phyloP scores from a whole-genome alignment of 441 rosid species.

The Hypseocharis bilobata region DNA sequence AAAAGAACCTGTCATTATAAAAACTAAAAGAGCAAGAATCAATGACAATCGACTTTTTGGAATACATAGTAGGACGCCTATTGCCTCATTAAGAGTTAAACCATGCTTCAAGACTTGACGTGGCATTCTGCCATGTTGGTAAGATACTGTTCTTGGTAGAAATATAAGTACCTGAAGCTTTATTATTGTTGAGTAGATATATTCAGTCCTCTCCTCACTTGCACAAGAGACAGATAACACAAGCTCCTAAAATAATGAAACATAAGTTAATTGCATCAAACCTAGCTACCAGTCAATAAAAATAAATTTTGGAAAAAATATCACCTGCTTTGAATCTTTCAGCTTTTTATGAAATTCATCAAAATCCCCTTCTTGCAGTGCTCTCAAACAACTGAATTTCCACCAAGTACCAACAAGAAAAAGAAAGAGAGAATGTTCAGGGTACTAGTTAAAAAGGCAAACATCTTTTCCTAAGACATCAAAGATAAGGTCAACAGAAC shows the following conservation, averaged over 20 bases:
- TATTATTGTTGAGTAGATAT: slow-evolving; percentile 64
- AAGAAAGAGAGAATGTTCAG: slow-evolving; percentile 16
- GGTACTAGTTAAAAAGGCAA: neutral
- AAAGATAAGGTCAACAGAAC: neutral
- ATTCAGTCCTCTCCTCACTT: slow-evolving; percentile 85
- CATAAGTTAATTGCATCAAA: slow-evolving; percentile 14
- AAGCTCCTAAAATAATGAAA: slow-evolving; percentile 52
- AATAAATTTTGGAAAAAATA: slow-evolving; percentile 14
- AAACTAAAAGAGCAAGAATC: neutral
- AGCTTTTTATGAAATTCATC: slow-evolving; percentile 57
- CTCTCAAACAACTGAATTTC: slow-evolving; percentile 67
- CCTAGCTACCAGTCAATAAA: slow-evolving; percentile 14
- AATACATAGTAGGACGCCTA: neutral
- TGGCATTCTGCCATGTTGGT: neutral
- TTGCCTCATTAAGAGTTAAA: slow-evolving; percentile 4
- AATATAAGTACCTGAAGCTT: slow-evolving; percentile 67
- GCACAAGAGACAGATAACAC: slow-evolving; percentile 62
- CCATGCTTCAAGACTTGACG: neutral
- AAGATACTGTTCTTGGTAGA: slow-evolving; percentile 12
- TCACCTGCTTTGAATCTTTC: slow-evolving; percentile 67
- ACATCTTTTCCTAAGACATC: neutral
- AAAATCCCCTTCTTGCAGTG: slow-evolving; percentile 74
- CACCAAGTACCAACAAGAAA: slow-evolving; percentile 16
- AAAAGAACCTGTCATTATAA: neutral
- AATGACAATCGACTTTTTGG: neutral